Evolutionary conservation across 148 eudicot species (phyloP).

Genomic region (Pharnaceum exiguum): DNA sequence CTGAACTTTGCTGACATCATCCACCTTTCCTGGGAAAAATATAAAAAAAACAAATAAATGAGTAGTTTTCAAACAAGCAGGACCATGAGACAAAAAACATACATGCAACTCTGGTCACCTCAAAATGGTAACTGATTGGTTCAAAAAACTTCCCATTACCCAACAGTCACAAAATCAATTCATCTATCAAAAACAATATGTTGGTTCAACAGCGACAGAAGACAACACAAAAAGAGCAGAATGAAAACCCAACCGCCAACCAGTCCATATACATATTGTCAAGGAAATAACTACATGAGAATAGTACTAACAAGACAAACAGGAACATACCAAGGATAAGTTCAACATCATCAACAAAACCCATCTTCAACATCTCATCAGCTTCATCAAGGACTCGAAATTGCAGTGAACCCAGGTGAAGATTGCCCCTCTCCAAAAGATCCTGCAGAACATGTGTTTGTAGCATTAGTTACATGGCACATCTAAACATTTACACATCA

Average conservation of each 20-base stretch:
- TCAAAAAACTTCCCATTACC: no score
- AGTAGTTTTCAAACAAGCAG: no score
- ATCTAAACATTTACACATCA: not conserved
- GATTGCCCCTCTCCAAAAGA: slow-evolving; percentile 63
- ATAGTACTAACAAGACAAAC: not conserved
- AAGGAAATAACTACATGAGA: not conserved
- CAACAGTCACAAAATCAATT: no score
- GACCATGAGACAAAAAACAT: not conserved
- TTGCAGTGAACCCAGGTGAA: slow-evolving; percentile 69
- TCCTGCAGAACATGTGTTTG: slow-evolving; percentile 51
- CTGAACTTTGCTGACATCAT: slow-evolving; percentile 81
- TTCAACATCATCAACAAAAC: slow-evolving; percentile 94
- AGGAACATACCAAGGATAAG: slow-evolving; percentile 60
- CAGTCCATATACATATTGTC: not conserved
- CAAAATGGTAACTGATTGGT: no score
- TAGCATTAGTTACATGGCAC: no score
- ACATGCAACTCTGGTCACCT: not conserved
- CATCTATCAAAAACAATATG: no score
- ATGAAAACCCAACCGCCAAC: no score
- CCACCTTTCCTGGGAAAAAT: slow-evolving; percentile 63
- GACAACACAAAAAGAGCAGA: no score
- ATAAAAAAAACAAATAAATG: not conserved
- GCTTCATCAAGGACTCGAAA: slow-evolving; percentile 96
- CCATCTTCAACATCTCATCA: slow-evolving; percentile 95
- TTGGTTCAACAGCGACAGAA: no score